Evolutionary conservation across 1,284 basidiomycete genomes (phyloP).

Genomic region (Ceratorhiza oryzae-sativae): DNA sequence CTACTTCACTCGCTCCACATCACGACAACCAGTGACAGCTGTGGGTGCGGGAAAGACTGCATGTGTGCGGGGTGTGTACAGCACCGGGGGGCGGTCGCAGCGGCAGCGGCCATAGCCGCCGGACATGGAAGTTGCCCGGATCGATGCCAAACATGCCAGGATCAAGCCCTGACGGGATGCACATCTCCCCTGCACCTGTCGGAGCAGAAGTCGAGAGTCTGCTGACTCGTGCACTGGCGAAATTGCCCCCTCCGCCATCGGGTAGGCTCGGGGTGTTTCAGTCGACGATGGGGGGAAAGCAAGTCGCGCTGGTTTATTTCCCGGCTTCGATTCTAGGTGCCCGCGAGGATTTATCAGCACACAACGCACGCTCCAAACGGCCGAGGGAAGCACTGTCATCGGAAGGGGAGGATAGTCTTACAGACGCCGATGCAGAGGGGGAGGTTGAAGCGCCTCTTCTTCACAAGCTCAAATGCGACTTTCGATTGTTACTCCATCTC

Average conservation of each 20-base stretch:
- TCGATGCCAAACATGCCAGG: constrained; percentile 30
- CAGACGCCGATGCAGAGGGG: too few relatives aligned
- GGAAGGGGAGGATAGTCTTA: too few relatives aligned
- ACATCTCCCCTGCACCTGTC: neutral
- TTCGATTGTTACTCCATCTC: too few relatives aligned
- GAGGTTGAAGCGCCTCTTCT: too few relatives aligned
- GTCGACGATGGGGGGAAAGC: constrained; percentile 8
- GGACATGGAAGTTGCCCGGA: constrained; percentile 19
- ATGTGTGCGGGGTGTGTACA: constrained; percentile 20
- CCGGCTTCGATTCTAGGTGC: too few relatives aligned
- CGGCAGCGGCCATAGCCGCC: constrained; percentile 11
- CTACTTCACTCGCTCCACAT: constrained; percentile 1
- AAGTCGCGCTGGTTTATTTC: constrained; percentile 18
- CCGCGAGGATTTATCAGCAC: too few relatives aligned
- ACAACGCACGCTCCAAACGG: too few relatives aligned
- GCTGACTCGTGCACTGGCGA: constrained; percentile 16
- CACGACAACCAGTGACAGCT: constrained; percentile 15
- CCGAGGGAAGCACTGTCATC: too few relatives aligned
- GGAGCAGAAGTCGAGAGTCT: constrained; percentile 10
- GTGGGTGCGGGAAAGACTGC: constrained; percentile 23
- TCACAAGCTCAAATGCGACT: too few relatives aligned
- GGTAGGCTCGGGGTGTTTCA: constrained; percentile 24
- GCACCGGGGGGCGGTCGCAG: constrained; percentile 5
- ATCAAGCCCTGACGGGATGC: neutral
- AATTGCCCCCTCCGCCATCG: constrained; percentile 13